Base-by-base conservation (phyloP, 2,329 filamentous ascomycete species). In the Aspergillus felis region DNA sequence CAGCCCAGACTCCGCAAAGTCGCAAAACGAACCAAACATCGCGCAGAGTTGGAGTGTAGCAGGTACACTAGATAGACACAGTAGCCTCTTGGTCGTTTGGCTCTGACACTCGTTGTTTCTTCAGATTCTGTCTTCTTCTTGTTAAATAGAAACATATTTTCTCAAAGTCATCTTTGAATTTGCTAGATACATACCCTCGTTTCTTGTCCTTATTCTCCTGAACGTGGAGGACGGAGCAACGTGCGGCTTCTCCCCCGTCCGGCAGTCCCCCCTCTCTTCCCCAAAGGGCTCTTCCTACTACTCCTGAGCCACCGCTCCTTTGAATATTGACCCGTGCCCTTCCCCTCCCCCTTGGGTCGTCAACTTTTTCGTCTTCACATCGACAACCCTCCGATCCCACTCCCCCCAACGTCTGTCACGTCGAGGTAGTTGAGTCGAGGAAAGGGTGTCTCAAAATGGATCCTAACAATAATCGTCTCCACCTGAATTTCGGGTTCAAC, bases 401-500 rank as follows among this genome's bases (percentile, higher is more conserved):
- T 48, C 51, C 62, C 62, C 62, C 51, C 60, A 52, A 32, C 53
- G 27, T 32, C 24, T 50, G 42, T 53, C 49, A 53, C 55, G 29
- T 27, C 49, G 58, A 52, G 55, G 51, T 58, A 78, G 70, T 59
- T 84, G 85, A 38, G 14, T 38, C 32, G 32, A 38, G 32, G 81
- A 81, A 82, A 59, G 67, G 73, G 51, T 48, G 50, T 51, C 55
- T 79, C 66, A 73, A 58, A 53, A 78, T 78, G 75, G 86, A 86
- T 67, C 72, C 78, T 35, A 78, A 77, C 57, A 81, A 88, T 75
- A 77, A 76, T 61, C 76, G 77, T 58, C 71, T 77, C 55, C 74
- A 78, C 60, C 68, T 79, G 68, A 78, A 79, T 67, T 79, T 79
- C 67, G 77, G 77, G 61, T 80, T 78, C 71, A 87, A 83, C 75